phyloP scores from a whole-genome alignment of 345 rosid species.

The Gossypium bickii region DNA sequence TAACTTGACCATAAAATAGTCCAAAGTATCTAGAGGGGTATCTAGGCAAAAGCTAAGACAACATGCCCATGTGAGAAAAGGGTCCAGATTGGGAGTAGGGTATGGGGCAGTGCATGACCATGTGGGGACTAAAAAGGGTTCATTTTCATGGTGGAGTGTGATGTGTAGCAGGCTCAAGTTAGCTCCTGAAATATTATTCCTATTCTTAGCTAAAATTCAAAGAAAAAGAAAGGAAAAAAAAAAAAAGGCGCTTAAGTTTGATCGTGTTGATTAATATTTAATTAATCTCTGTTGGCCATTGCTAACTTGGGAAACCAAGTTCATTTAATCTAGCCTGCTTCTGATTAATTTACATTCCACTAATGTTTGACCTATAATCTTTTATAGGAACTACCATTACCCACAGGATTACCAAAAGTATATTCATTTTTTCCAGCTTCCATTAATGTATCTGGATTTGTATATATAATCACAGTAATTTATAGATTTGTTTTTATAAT shows the following conservation, averaged over 20 bases:
- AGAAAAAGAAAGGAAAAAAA: background rate
- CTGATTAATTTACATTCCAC: conserved; percentile 7
- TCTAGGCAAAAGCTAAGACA: conserved; percentile 7
- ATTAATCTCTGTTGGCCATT: background rate
- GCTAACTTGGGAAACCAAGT: background rate
- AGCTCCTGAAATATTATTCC: conserved; percentile 8
- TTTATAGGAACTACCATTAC: background rate
- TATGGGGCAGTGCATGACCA: conserved; percentile 22
- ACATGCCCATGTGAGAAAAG: conserved; percentile 27
- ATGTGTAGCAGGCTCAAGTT: conserved; percentile 19
- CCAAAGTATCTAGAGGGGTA: too few relatives aligned
- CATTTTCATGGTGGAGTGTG: conserved; percentile 44
- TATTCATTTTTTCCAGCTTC: background rate
- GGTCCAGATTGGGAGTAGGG: conserved; percentile 25
- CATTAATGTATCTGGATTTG: background rate
- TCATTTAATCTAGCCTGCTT: conserved; percentile 8
- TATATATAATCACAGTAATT: too few relatives aligned
- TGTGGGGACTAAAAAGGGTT: conserved; percentile 21
- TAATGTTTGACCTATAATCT: conserved; percentile 8
- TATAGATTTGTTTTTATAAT: too few relatives aligned
- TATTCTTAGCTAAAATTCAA: background rate
- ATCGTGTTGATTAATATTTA: background rate
- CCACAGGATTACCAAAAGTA: background rate
- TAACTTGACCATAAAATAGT: too few relatives aligned
- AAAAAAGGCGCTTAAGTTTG: background rate